Evolutionary conservation across 2,329 filamentous ascomycete genomes (phyloP).

Genomic region (Venturia aucupariae): DNA sequence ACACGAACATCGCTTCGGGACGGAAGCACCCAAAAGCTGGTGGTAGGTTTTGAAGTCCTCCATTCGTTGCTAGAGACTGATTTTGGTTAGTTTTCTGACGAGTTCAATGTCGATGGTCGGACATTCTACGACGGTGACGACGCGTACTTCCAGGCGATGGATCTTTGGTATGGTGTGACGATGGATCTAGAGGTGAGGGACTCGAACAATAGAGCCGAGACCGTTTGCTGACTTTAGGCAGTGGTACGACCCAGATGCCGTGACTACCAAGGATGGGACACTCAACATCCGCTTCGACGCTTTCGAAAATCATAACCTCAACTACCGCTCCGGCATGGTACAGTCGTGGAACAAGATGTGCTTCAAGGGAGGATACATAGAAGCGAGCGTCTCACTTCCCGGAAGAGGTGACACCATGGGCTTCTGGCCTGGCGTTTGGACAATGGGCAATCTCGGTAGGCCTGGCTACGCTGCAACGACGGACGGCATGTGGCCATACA

Average conservation of each 20-base stretch:
- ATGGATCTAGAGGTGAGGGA: conserved; percentile 52
- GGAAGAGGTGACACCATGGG: conserved; percentile 57
- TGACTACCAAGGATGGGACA: conserved; percentile 52
- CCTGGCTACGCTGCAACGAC: conserved; percentile 61
- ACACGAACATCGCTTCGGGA: conserved; percentile 45
- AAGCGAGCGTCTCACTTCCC: conserved; percentile 61
- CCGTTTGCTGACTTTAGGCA: conserved; percentile 23
- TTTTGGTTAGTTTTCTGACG: conserved; percentile 52
- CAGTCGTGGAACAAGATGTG: conserved; percentile 67
- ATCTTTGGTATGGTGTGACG: conserved; percentile 65
- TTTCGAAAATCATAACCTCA: conserved; percentile 54
- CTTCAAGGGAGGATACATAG: conserved; percentile 61
- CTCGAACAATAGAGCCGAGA: too few relatives aligned
- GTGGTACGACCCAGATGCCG: conserved; percentile 64
- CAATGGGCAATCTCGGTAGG: conserved; percentile 63
- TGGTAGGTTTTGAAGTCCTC: conserved; percentile 34
- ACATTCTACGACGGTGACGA: conserved; percentile 66
- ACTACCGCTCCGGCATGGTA: conserved; percentile 64
- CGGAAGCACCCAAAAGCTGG: conserved; percentile 54
- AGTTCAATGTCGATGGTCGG: conserved; percentile 58
- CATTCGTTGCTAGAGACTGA: conserved; percentile 12
- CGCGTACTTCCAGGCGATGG: conserved; percentile 57
- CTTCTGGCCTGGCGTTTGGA: conserved; percentile 70
- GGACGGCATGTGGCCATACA: conserved; percentile 67
- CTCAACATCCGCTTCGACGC: conserved; percentile 57